Conservation (phyloP, 2,329 filamentous ascomycete species). For the Sporothrix humicola region DNA sequence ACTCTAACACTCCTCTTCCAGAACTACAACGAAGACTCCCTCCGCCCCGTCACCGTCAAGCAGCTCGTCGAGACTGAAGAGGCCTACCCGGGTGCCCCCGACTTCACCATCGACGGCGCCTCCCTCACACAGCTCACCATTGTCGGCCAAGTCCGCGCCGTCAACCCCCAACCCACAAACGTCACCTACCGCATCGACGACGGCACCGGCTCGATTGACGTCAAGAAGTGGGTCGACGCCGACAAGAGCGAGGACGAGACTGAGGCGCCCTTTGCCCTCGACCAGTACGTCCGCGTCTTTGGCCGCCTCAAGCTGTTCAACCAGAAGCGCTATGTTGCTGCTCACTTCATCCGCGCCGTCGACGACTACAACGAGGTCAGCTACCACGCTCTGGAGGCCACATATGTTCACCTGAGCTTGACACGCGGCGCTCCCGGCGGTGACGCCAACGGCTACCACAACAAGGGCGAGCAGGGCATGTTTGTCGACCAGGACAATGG, state of each 20-base stretch:
- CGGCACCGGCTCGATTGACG: conserved; percentile 89
- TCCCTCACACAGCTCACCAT: conserved; percentile 80
- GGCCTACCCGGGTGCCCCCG: conserved; percentile 67
- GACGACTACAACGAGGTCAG: conserved; percentile 89
- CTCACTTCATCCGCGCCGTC: conserved; percentile 80
- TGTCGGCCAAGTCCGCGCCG: conserved; percentile 86
- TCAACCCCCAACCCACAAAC: conserved; percentile 87
- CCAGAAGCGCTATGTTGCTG: conserved; percentile 79
- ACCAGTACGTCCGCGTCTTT: conserved; percentile 83
- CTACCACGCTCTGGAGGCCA: conserved; percentile 89
- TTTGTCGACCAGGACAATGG: conserved; percentile 57
- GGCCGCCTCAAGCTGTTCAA: conserved; percentile 84
- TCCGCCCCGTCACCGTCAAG: conserved; percentile 94
- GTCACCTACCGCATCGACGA: conserved; percentile 93
- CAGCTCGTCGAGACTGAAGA: conserved; percentile 85
- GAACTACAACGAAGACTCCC: conserved; percentile 78
- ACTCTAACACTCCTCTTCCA: conserved; percentile 40
- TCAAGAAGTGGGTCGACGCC: conserved; percentile 82
- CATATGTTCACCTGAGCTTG: conserved; percentile 84
- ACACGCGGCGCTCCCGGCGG: conserved; percentile 67
- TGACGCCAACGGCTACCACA: conserved; percentile 40
- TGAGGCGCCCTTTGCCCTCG: conserved; percentile 63
- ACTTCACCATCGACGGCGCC: conserved; percentile 82
- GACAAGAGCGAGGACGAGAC: conserved; percentile 54
- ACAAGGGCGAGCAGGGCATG: conserved; percentile 50